Evolutionary conservation across 805 yeast species (phyloP).

Genomic region (Komagataella populi): DNA sequence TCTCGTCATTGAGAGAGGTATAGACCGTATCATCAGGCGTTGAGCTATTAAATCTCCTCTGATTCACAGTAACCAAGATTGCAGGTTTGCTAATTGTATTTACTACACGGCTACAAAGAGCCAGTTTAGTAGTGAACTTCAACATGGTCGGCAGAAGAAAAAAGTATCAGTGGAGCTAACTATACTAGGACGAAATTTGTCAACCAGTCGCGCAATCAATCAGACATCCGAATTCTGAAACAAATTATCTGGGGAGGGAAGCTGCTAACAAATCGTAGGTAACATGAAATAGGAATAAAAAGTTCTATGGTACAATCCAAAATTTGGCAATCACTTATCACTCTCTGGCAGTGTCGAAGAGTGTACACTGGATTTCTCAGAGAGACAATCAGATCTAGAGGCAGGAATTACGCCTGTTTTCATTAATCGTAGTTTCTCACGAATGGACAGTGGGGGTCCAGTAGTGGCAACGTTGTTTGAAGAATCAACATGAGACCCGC

Average conservation of each 20-base stretch:
- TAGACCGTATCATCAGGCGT: conserved; percentile 17
- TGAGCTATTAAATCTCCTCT: conserved; percentile 3
- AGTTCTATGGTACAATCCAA: not conserved
- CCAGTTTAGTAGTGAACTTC: not conserved
- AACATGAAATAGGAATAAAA: not conserved
- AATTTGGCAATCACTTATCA: not conserved
- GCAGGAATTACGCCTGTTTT: conserved; percentile 13
- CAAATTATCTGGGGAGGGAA: not conserved
- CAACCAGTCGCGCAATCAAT: not conserved
- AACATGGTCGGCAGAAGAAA: not conserved
- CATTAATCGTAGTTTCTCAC: conserved; percentile 28
- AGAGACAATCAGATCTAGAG: not conserved
- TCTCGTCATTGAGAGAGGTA: conserved; percentile 45
- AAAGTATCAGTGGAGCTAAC: not conserved
- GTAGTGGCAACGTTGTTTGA: conserved; percentile 4
- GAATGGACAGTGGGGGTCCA: conserved; percentile 27
- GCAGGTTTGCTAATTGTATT: not conserved
- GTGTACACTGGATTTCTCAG: not conserved
- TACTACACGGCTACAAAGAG: not conserved
- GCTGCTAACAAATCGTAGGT: not conserved
- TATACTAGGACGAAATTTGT: not conserved
- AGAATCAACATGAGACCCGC: not conserved
- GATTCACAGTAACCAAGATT: not conserved
- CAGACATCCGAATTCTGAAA: not conserved
- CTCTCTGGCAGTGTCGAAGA: not conserved